These are phyloP conservation scores for Epichloe elymi DNA, from an alignment of 2,329 filamentous ascomycete genomes.

Conservation along the genomic window DNA sequence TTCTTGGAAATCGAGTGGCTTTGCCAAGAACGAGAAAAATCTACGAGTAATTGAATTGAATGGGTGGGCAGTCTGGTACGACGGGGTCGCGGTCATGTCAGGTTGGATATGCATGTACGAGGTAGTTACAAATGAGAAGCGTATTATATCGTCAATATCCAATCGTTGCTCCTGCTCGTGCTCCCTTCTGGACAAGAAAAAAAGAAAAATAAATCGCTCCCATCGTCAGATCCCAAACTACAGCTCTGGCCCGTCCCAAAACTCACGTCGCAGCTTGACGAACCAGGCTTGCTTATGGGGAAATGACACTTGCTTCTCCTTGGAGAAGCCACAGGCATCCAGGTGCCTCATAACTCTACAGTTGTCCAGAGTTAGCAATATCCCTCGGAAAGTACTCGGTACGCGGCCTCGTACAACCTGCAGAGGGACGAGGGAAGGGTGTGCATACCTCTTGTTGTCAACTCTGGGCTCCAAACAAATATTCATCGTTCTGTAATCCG, in stretches of 20 bases:
- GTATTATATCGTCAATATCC: too few species aligned
- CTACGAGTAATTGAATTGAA: too few species aligned
- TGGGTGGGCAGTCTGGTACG: too few species aligned
- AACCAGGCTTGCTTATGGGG: slow-evolving; percentile 87
- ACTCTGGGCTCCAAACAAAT: slow-evolving; percentile 81
- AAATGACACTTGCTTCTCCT: slow-evolving; percentile 74
- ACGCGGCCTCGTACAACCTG: not conserved
- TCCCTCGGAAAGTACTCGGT: too few species aligned
- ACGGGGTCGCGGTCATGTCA: too few species aligned
- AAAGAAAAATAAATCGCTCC: not conserved
- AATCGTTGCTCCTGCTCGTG: too few species aligned
- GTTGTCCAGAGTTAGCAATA: not conserved
- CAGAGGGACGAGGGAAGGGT: not conserved
- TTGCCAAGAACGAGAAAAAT: too few species aligned
- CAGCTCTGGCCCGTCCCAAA: slow-evolving; percentile 59
- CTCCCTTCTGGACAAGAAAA: not conserved
- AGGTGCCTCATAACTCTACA: slow-evolving; percentile 41
- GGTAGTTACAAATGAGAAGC: too few species aligned
- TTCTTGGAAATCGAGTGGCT: too few species aligned
- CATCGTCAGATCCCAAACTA: slow-evolving; percentile 15
- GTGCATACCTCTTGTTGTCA: slow-evolving; percentile 70
- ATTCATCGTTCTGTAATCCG: slow-evolving; percentile 68
- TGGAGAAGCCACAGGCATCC: slow-evolving; percentile 64
- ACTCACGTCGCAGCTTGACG: slow-evolving; percentile 66
- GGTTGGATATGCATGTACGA: too few species aligned